phyloP scores from a whole-genome alignment of 495 filamentous ascomycete genomes.

The Xylaria intraflava region DNA sequence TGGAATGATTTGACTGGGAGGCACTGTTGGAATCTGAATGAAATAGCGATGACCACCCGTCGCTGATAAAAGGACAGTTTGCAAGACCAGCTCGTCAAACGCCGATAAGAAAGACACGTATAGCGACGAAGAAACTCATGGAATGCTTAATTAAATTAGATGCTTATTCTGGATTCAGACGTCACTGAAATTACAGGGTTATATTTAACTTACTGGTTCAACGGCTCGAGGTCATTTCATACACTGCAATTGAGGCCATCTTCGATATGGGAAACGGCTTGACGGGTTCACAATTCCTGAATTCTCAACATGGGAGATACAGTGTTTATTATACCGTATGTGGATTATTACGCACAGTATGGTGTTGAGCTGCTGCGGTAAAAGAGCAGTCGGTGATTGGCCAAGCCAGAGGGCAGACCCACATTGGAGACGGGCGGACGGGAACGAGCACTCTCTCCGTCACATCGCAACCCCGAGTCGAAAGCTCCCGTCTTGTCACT shows the following conservation, averaged over 20 bases:
- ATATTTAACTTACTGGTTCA: not conserved
- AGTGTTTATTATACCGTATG: not conserved
- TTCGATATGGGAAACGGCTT: too few relatives aligned
- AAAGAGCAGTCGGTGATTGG: constrained; percentile 16
- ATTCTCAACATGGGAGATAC: not conserved
- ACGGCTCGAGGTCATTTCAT: not conserved
- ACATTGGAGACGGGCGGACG: constrained; percentile 10
- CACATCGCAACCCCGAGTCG: constrained; percentile 7
- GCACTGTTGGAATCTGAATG: constrained; percentile 3
- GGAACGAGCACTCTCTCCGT: too few relatives aligned
- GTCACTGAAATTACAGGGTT: not conserved
- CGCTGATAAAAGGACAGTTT: constrained; percentile 24
- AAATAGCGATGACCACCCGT: constrained; percentile 19
- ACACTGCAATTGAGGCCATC: too few relatives aligned
- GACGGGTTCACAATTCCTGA: too few relatives aligned
- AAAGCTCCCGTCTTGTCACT: constrained; percentile 12
- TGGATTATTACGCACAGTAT: constrained; percentile 5
- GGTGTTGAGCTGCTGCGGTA: constrained; percentile 12
- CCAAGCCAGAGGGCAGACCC: not conserved
- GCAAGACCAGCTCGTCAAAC: constrained; percentile 12
- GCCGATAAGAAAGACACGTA: constrained; percentile 12
- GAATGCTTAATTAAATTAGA: not conserved
- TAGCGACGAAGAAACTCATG: constrained; percentile 11
- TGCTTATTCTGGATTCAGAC: not conserved
- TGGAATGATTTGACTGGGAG: not conserved